Evolutionary conservation across 192 early-diverging fungal genomes (phyloP).

Genomic region (Entophlyctis helioformis): DNA sequence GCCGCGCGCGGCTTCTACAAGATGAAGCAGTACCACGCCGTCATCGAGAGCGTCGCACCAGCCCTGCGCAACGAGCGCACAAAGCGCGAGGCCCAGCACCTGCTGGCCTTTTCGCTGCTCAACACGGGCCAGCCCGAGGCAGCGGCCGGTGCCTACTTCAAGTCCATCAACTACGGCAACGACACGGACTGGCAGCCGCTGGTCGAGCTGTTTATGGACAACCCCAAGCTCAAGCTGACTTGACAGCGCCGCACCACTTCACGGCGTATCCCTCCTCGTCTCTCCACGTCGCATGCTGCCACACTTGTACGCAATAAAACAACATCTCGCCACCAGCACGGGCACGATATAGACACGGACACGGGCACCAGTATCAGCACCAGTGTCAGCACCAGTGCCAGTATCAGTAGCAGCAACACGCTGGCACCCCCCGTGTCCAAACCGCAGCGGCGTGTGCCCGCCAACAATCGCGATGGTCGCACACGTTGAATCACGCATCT

Average conservation of each 20-base stretch:
- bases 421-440: no score
- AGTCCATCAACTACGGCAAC: constrained; percentile 44
- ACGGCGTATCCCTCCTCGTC: no score
- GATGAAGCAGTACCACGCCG: constrained; percentile 44
- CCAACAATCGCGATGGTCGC: no score
- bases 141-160: constrained; percentile 48
- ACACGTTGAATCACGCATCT: no score
- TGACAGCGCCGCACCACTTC: constrained; percentile 2
- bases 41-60: constrained; percentile 49
- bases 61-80: constrained; percentile 50
- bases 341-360: no score
- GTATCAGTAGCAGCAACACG: no score
- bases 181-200: constrained; percentile 55
- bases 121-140: constrained; percentile 46
- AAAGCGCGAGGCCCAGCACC: constrained; percentile 45
- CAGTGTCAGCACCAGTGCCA: no score
- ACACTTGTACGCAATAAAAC: no score
- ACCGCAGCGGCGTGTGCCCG: no score
- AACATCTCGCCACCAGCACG: no score
- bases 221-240: constrained; percentile 36
- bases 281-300: no score
- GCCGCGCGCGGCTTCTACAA: constrained; percentile 53
- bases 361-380: no score
- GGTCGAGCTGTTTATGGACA: constrained; percentile 43
- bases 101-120: constrained; percentile 44